Percentiles rank a stretch among this genome's conserved stretches.
phyloP scores from a whole-genome alignment of 2,329 filamentous ascomycete species.

The Aurifilum marmelostoma region DNA sequence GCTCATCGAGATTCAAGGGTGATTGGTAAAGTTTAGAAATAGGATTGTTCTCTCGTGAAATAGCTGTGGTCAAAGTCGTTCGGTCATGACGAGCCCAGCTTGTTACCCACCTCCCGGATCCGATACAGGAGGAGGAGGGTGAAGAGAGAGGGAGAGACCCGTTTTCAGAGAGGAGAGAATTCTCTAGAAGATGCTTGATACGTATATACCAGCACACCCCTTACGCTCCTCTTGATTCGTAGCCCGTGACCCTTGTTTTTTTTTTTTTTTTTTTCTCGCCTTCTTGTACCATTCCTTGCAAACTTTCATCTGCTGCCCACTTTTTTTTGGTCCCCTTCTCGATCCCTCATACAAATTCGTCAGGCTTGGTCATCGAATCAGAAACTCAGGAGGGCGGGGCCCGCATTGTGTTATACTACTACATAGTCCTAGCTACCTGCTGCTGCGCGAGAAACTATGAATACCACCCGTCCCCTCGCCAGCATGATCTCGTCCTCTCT shows the following conservation, averaged over 20 bases:
- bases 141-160: neutral
- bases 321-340: neutral
- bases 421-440: neutral
- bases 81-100: neutral
- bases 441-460: slow-evolving; percentile 19
- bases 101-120: neutral
- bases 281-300: neutral
- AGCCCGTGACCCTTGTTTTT: neutral
- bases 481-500: slow-evolving; percentile 10
- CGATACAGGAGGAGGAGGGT: neutral
- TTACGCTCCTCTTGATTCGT: neutral
- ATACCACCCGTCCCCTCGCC: slow-evolving; percentile 24
- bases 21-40: slow-evolving; percentile 10
- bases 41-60: neutral
- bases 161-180: neutral
- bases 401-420: too few relatives aligned
- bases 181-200: slow-evolving; percentile 14
- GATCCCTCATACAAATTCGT: slow-evolving; percentile 4
- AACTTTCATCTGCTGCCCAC: slow-evolving; percentile 1
- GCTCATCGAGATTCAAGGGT: too few relatives aligned
- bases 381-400: neutral
- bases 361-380: slow-evolving; percentile 25
- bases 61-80: neutral
- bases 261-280: neutral
- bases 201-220: slow-evolving; percentile 12